phyloP scores from a whole-genome alignment of 306 rosid genomes.

The Leucaena leucocephala region DNA sequence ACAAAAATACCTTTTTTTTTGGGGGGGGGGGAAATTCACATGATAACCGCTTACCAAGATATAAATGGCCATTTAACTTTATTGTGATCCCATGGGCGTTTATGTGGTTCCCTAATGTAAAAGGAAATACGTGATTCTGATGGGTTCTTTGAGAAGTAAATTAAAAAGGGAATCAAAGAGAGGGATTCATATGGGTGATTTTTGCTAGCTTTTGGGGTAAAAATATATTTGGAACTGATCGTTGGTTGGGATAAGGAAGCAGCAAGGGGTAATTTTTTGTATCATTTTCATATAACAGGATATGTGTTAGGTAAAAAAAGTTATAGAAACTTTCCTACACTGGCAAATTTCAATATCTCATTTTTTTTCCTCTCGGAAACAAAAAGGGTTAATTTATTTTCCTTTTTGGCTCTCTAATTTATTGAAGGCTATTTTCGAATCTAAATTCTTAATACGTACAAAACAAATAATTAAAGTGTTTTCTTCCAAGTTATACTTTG shows the following conservation, averaged over 20 bases:
- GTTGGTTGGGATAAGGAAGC: background rate
- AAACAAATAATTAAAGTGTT: background rate
- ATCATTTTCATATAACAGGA: background rate
- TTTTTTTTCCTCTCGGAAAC: background rate
- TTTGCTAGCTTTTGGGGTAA: background rate
- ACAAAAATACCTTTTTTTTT: background rate
- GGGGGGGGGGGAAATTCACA: constrained; percentile 4
- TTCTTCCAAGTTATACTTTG: background rate
- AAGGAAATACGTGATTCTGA: background rate
- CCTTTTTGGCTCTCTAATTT: background rate
- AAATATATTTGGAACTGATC: background rate
- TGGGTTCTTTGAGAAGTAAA: background rate
- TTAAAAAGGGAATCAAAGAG: background rate
- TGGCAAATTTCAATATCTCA: background rate
- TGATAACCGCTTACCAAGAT: background rate
- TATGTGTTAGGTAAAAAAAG: background rate
- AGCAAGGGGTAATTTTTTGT: background rate
- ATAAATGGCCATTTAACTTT: constrained; percentile 11
- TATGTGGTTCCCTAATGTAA: background rate
- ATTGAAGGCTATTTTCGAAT: background rate
- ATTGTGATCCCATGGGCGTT: constrained; percentile 2
- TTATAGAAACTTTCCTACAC: background rate
- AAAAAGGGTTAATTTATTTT: background rate
- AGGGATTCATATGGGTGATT: background rate
- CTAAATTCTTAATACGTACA: background rate